Conservation (phyloP, 192 early-diverging fungal genomes). For the Geosiphon pyriformis region DNA sequence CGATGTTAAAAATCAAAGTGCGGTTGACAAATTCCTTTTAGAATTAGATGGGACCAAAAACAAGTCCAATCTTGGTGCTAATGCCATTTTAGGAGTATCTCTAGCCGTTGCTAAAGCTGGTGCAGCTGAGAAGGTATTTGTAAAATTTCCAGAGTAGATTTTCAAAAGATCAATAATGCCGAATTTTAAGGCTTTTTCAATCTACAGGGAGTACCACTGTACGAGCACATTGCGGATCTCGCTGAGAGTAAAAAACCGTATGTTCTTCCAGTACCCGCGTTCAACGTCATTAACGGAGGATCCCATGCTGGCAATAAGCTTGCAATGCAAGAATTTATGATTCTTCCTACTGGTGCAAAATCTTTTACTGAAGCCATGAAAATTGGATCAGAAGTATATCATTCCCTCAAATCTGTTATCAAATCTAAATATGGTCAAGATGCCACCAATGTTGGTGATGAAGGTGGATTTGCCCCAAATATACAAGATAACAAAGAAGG, state of each 20-base stretch:
- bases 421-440: slow-evolving; percentile 99
- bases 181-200: background rate
- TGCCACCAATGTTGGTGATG: slow-evolving; percentile 98
- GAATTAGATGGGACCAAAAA: slow-evolving; percentile 92
- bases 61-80: slow-evolving; percentile 95
- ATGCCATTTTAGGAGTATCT: slow-evolving; percentile 98
- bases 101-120: slow-evolving; percentile 94
- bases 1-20: slow-evolving; percentile 80
- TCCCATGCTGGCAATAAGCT: slow-evolving; percentile 99
- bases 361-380: slow-evolving; percentile 95
- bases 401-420: slow-evolving; percentile 92
- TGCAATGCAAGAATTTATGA: slow-evolving; percentile 99
- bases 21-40: slow-evolving; percentile 87
- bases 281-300: slow-evolving; percentile 99
- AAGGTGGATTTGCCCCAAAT: slow-evolving; percentile 99
- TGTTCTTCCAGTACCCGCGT: slow-evolving; percentile 92
- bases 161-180: background rate
- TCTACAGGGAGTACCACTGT: slow-evolving; percentile 76
- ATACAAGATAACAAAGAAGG: slow-evolving; percentile 96
- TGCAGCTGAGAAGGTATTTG: slow-evolving; percentile 69
- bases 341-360: slow-evolving; percentile 89
- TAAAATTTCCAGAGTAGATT: background rate
- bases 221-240: slow-evolving; percentile 90
- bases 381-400: slow-evolving; percentile 98
- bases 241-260: slow-evolving; percentile 76